Evolutionary conservation across 2,329 filamentous ascomycete genomes (phyloP).

Genomic region (Dactylonectria macrodidyma): DNA sequence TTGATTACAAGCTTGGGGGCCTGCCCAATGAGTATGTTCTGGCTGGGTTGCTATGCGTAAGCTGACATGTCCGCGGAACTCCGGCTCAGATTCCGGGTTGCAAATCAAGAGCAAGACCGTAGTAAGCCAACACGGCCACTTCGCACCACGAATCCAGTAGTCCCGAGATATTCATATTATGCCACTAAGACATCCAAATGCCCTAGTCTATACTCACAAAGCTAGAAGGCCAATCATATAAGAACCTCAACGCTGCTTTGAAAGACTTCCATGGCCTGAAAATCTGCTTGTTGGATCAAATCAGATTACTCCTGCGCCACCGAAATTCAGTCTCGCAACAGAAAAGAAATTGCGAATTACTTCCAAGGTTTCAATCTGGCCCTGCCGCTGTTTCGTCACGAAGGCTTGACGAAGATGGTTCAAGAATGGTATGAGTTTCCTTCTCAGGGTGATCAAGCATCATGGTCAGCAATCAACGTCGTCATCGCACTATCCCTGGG

Average conservation of each 20-base stretch:
- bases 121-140: not conserved
- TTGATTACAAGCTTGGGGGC: not conserved
- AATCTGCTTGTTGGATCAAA: not conserved
- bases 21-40: not conserved
- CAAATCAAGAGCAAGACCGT: not conserved
- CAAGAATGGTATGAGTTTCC: conserved; percentile 14
- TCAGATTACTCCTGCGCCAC: not conserved
- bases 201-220: not conserved
- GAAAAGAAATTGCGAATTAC: not conserved
- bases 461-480: conserved; percentile 17
- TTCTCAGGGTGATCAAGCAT: not conserved
- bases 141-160: not conserved
- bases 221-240: not conserved
- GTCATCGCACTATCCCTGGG: conserved; percentile 28
- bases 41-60: not conserved
- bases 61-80: not conserved
- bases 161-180: not conserved
- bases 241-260: not conserved
- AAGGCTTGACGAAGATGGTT: not conserved
- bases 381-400: not conserved
- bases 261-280: not conserved
- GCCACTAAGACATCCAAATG: not conserved
- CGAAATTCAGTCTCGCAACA: not conserved
- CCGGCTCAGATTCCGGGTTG: conserved; percentile 30
- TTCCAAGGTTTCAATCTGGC: conserved; percentile 12